These are phyloP conservation scores for Lyophyllum semitale DNA, from an alignment of 768 basidiomycete genomes.

Conservation along the genomic window DNA sequence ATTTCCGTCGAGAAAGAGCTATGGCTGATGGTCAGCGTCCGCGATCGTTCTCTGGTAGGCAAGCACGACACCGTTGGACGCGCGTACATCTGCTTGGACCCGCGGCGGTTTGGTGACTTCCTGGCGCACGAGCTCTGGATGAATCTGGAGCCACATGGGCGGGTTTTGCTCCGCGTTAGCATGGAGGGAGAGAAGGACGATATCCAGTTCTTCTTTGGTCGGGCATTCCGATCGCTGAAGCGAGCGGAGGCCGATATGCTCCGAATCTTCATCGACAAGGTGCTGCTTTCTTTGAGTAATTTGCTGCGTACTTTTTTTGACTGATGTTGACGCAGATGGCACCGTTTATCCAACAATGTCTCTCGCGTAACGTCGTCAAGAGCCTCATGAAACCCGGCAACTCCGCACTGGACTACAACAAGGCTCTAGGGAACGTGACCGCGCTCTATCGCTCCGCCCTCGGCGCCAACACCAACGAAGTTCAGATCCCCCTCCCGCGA, in stretches of 20 bases:
- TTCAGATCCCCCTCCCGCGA: constrained; percentile 74
- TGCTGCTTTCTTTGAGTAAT: constrained; percentile 29
- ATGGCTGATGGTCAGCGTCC: constrained; percentile 96
- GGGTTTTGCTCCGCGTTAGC: constrained; percentile 84
- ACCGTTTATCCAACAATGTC: constrained; percentile 85
- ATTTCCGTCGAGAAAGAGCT: constrained; percentile 90
- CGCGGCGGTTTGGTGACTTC: constrained; percentile 84
- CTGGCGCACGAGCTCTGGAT: constrained; percentile 91
- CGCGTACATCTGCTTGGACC: constrained; percentile 91
- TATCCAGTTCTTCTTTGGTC: constrained; percentile 95
- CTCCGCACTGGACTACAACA: constrained; percentile 80
- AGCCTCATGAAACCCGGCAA: constrained; percentile 67
- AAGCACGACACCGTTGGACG: constrained; percentile 93
- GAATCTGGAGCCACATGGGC: constrained; percentile 84
- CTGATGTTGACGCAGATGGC: constrained; percentile 66
- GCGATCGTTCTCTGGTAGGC: constrained; percentile 86
- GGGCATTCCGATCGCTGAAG: constrained; percentile 92
- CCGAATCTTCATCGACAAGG: constrained; percentile 96
- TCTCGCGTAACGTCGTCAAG: constrained; percentile 78
- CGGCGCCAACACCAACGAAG: constrained; percentile 64
- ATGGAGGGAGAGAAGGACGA: constrained; percentile 99
- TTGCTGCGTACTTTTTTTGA: background rate
- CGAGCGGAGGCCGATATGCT: constrained; percentile 95
- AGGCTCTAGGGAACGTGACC: constrained; percentile 80
- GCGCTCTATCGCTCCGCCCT: constrained; percentile 82